phyloP scores from a whole-genome alignment of 2,329 filamentous ascomycete species.

The Mycogone perniciosa region DNA sequence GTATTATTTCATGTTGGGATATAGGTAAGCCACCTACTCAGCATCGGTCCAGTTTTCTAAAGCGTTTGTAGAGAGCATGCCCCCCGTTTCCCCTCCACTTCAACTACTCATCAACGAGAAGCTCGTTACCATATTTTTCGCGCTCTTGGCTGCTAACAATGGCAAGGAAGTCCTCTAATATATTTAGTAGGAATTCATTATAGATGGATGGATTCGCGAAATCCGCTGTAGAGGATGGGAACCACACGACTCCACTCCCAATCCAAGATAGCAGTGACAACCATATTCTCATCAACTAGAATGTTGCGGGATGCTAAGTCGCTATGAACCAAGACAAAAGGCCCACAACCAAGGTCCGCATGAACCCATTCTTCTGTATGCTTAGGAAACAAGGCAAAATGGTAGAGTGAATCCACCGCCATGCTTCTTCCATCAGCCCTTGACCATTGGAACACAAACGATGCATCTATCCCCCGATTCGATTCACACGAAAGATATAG shows the following conservation, averaged over 20 bases:
- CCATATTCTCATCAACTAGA: constrained; percentile 11
- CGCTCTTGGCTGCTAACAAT: background rate
- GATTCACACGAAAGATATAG: too few relatives aligned
- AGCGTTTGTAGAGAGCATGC: background rate
- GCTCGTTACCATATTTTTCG: background rate
- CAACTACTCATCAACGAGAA: background rate
- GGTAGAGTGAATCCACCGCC: constrained; percentile 11
- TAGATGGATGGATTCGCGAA: background rate
- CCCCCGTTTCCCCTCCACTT: background rate
- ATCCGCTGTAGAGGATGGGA: constrained; percentile 1
- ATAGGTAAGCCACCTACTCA: background rate
- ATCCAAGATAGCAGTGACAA: constrained; percentile 11
- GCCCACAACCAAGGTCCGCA: constrained; percentile 4
- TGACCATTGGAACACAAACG: too few relatives aligned
- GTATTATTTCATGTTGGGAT: background rate
- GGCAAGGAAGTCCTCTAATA: background rate
- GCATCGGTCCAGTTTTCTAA: constrained; percentile 4
- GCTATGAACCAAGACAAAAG: constrained; percentile 14
- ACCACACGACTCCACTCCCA: constrained; percentile 18
- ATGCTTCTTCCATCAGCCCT: background rate
- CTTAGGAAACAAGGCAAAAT: constrained; percentile 11
- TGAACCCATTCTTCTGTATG: constrained; percentile 11
- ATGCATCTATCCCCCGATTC: too few relatives aligned
- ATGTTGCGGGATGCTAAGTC: constrained; percentile 12
- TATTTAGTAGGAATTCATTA: background rate